phyloP scores from a whole-genome alignment of 805 yeast species.

The Wickerhamiella hasegawae region DNA sequence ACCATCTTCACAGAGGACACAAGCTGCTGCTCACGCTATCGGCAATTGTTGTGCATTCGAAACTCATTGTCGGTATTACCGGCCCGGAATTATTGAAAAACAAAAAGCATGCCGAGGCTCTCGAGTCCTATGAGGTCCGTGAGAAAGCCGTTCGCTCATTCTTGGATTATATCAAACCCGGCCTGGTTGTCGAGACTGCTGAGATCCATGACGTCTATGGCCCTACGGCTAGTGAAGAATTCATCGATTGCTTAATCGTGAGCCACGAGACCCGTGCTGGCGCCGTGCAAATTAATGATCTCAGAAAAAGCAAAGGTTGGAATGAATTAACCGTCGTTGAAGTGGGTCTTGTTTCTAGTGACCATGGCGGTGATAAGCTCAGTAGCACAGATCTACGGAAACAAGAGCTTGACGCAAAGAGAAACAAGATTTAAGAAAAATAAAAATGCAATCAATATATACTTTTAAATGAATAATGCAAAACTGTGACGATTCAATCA shows the following conservation, averaged over 20 bases:
- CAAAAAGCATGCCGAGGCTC: slow-evolving; percentile 51
- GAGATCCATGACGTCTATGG: slow-evolving; percentile 81
- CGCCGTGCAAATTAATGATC: slow-evolving; percentile 53
- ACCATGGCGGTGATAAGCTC: slow-evolving; percentile 41
- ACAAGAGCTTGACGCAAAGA: slow-evolving; percentile 16
- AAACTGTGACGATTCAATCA: too few species aligned
- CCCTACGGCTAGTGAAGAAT: slow-evolving; percentile 64
- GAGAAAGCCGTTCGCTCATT: slow-evolving; percentile 32
- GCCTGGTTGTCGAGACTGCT: slow-evolving; percentile 32
- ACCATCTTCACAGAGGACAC: slow-evolving; percentile 92
- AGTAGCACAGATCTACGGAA: slow-evolving; percentile 72
- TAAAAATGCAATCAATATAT: background rate
- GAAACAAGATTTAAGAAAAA: background rate
- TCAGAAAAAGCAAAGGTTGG: slow-evolving; percentile 43
- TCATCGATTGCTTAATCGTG: slow-evolving; percentile 65
- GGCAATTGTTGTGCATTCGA: slow-evolving; percentile 37
- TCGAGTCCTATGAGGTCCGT: slow-evolving; percentile 46
- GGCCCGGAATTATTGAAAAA: slow-evolving; percentile 56
- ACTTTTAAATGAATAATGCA: background rate
- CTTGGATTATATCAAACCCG: slow-evolving; percentile 32
- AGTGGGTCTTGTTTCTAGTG: slow-evolving; percentile 43
- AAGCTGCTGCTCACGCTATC: slow-evolving; percentile 65
- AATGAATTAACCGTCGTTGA: slow-evolving; percentile 33
- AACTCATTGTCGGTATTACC: slow-evolving; percentile 69
- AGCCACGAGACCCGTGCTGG: slow-evolving; percentile 70